Conservation (phyloP, 345 rosid genomes). For the Limnanthes douglasii region DNA sequence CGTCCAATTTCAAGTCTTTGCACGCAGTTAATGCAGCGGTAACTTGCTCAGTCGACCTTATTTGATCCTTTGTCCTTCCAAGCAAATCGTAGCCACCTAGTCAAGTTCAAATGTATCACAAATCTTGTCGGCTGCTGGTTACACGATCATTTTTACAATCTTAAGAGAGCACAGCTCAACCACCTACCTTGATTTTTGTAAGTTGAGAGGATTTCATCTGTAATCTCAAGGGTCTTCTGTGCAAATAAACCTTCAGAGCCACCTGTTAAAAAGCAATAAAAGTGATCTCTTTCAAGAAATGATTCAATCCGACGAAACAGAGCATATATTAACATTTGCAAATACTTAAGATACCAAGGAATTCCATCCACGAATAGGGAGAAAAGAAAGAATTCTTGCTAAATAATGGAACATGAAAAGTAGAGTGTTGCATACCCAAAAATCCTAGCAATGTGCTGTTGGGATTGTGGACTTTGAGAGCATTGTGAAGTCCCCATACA, state of each 20-base stretch:
- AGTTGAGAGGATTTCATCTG: constrained; percentile 58
- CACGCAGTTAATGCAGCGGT: constrained; percentile 71
- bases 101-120: constrained; percentile 5
- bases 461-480: constrained; percentile 74
- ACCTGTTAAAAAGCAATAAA: constrained; percentile 26
- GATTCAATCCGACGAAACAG: too few species aligned
- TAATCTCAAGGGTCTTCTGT: constrained; percentile 77
- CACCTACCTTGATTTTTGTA: constrained; percentile 91
- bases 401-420: too few species aligned
- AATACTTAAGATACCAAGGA: too few species aligned
- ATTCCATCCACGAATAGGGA: too few species aligned
- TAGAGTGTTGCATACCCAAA: constrained; percentile 37
- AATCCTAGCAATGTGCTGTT: constrained; percentile 66
- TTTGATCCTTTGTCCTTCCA: constrained; percentile 96
- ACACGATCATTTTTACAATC: constrained; percentile 6
- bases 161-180: constrained; percentile 2
- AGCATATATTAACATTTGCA: too few species aligned
- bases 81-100: constrained; percentile 94
- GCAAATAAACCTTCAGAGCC: constrained; percentile 98
- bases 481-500: constrained; percentile 76
- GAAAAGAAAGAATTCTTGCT: too few species aligned
- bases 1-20: constrained; percentile 81
- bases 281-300: too few species aligned
- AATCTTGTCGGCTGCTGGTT: constrained; percentile 6
- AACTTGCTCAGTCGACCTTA: constrained; percentile 92